Evolutionary conservation across 108 stramenopile genomes (phyloP).

Genomic region (Fragilariopsis cylindrus): DNA sequence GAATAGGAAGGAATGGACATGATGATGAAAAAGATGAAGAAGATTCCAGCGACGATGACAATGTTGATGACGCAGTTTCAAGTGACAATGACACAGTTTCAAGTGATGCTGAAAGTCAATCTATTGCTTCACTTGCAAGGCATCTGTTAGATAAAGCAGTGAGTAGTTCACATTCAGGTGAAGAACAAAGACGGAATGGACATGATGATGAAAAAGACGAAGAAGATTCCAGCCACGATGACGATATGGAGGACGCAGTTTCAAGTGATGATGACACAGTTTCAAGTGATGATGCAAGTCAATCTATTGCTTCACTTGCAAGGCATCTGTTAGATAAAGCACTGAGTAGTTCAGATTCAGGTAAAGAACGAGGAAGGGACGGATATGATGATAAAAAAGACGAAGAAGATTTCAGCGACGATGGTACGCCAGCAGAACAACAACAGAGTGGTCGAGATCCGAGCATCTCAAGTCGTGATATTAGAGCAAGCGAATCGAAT

Average conservation of each 20-base stretch:
- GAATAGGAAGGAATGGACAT: neutral
- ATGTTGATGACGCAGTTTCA: neutral
- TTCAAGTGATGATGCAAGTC: neutral
- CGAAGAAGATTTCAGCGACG: neutral
- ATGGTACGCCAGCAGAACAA: too few relatives aligned
- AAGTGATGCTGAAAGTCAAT: neutral
- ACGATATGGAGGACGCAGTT: neutral
- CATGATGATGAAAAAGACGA: neutral
- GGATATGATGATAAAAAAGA: neutral
- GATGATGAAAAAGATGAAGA: neutral
- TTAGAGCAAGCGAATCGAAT: too few relatives aligned
- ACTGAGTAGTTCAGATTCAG: too few relatives aligned
- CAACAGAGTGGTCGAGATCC: too few relatives aligned
- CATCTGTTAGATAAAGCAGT: neutral
- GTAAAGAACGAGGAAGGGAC: neutral
- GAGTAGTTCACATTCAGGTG: too few relatives aligned
- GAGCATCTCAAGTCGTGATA: too few relatives aligned
- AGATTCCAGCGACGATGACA: neutral
- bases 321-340: neutral
- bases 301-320: neutral
- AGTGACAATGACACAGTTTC: neutral
- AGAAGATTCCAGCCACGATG: neutral
- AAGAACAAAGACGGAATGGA: neutral
- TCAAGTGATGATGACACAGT: neutral
- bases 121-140: neutral